Percentiles rank a stretch among this genome's conserved stretches.
Evolutionary conservation across 2,329 filamentous ascomycete species (phyloP).

Genomic region (Exophiala dermatitidis): DNA sequence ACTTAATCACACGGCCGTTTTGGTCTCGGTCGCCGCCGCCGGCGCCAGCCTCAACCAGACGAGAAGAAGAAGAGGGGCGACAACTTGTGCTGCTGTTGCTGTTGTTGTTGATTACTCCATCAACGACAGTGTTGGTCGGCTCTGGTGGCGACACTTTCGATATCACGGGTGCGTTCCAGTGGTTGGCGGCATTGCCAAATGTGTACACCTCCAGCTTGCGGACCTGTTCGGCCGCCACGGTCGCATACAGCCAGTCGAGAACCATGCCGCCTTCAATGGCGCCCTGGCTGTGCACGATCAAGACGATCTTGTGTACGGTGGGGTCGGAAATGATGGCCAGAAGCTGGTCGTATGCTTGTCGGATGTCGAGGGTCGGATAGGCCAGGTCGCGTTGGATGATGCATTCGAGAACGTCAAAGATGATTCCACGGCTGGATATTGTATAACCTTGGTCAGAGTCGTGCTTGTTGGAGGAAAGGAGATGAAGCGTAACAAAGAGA

Average conservation of each 20-base stretch:
- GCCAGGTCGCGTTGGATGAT: slow-evolving; percentile 67
- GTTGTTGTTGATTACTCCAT: not conserved
- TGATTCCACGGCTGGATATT: slow-evolving; percentile 46
- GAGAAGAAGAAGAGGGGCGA: no score
- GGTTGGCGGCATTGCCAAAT: slow-evolving; percentile 70
- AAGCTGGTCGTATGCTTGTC: slow-evolving; percentile 52
- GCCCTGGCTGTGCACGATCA: slow-evolving; percentile 71
- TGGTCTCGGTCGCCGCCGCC: not conserved
- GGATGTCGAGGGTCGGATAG: slow-evolving; percentile 63
- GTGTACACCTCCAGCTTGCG: slow-evolving; percentile 66
- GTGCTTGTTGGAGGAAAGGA: not conserved
- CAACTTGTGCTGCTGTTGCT: no score
- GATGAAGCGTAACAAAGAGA: not conserved
- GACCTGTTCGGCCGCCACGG: slow-evolving; percentile 59
- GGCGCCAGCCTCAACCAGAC: slow-evolving; percentile 37
- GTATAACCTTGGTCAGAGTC: no score
- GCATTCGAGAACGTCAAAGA: slow-evolving; percentile 72
- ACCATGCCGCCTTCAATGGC: slow-evolving; percentile 66
- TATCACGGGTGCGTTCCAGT: slow-evolving; percentile 65
- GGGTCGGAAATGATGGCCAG: slow-evolving; percentile 58
- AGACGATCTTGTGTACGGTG: slow-evolving; percentile 59
- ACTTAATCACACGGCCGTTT: slow-evolving; percentile 42
- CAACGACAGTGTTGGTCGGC: not conserved
- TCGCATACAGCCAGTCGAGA: slow-evolving; percentile 68
- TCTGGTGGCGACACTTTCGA: no score